phyloP scores from a whole-genome alignment of 1,139 yeast species.

The Debaryomycetaceae sp. region DNA sequence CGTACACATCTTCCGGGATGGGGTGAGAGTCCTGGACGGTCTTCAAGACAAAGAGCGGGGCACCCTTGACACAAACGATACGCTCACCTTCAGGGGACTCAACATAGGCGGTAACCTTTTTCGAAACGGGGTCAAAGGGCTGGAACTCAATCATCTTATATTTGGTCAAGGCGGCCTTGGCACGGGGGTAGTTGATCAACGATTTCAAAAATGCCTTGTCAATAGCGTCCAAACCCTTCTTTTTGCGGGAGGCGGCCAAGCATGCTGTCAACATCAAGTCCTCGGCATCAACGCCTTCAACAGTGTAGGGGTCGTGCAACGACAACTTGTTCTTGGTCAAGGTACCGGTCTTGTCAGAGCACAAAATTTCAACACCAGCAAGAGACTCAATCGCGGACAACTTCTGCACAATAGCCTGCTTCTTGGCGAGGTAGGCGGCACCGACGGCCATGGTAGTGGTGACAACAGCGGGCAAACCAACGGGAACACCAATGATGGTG shows the following conservation, averaged over 20 bases:
- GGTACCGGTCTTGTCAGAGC: constrained; percentile 99
- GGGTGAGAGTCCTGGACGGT: constrained; percentile 96
- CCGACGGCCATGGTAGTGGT: constrained; percentile 99
- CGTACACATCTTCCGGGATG: constrained; percentile 90
- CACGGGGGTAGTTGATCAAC: constrained; percentile 78
- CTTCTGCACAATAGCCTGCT: constrained; percentile 97
- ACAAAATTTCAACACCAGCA: constrained; percentile 98
- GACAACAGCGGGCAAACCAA: constrained; percentile 98
- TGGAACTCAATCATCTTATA: constrained; percentile 94
- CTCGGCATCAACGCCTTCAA: constrained; percentile 96
- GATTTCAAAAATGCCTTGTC: constrained; percentile 96
- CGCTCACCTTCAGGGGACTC: constrained; percentile 96
- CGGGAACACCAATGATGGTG: constrained; percentile 99
- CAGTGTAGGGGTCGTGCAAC: constrained; percentile 97
- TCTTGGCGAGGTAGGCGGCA: constrained; percentile 98
- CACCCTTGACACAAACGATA: constrained; percentile 96
- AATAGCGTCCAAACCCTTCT: constrained; percentile 97
- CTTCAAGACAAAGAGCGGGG: constrained; percentile 88
- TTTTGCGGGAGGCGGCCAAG: constrained; percentile 97
- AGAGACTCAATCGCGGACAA: constrained; percentile 96
- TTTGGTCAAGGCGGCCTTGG: constrained; percentile 88
- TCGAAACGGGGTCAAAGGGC: constrained; percentile 96
- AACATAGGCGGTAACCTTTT: constrained; percentile 90
- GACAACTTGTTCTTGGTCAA: constrained; percentile 96
- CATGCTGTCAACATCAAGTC: constrained; percentile 97